phyloP scores from a whole-genome alignment of 208 protist species.

The Trypanosoma caninum region DNA sequence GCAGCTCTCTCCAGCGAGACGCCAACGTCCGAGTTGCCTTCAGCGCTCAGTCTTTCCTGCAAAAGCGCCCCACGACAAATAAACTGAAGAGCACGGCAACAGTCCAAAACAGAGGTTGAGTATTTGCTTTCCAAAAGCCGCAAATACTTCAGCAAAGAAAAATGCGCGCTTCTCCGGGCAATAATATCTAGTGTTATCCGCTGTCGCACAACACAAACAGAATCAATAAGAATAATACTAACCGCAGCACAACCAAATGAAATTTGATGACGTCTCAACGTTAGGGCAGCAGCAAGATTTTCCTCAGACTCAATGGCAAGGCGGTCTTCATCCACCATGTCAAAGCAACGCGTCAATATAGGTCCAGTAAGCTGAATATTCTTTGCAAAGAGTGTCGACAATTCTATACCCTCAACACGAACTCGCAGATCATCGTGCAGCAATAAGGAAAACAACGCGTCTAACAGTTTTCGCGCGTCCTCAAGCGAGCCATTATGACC shows the following conservation, averaged over 20 bases:
- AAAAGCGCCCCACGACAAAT: constrained; percentile 43
- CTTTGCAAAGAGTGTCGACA: constrained; percentile 61
- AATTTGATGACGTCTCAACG: constrained; percentile 60
- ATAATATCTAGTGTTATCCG: constrained; percentile 49
- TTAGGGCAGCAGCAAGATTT: constrained; percentile 27
- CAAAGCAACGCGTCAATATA: constrained; percentile 66
- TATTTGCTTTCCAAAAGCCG: constrained; percentile 57
- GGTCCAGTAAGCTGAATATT: constrained; percentile 63
- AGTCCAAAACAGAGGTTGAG: constrained; percentile 49
- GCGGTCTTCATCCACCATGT: constrained; percentile 70
- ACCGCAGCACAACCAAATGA: constrained; percentile 66
- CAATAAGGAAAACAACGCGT: constrained; percentile 57
- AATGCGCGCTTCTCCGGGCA: constrained; percentile 55
- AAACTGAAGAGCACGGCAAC: constrained; percentile 67
- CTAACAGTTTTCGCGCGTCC: constrained; percentile 40
- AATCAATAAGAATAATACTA: constrained; percentile 54
- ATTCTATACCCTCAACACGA: constrained; percentile 73
- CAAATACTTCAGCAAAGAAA: constrained; percentile 77
- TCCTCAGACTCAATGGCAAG: constrained; percentile 46
- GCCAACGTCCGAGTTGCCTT: background rate
- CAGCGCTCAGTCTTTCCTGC: constrained; percentile 21
- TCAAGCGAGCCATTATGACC: background rate
- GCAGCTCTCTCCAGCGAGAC: constrained; percentile 43
- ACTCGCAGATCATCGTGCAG: constrained; percentile 52
- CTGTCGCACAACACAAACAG: constrained; percentile 39